A percentile compares a stretch with the other conserved stretches of the same genome.
phyloP scores from a whole-genome alignment of 2,329 filamentous ascomycete genomes.

The Talaromyces verruculosus region DNA sequence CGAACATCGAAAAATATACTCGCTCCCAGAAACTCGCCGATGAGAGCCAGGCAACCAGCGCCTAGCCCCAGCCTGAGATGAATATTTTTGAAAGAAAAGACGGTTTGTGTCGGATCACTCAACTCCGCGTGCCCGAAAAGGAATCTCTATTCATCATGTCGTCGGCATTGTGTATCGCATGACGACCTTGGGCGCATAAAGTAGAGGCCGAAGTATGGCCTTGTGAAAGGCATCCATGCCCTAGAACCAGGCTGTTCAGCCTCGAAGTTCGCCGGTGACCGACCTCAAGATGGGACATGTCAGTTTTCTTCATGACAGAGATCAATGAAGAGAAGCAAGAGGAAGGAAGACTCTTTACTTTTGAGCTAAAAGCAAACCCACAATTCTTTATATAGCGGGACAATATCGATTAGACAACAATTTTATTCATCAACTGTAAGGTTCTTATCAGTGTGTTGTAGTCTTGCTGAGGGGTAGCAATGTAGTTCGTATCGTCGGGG shows the following conservation, averaged over 20 bases:
- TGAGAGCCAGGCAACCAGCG: not conserved
- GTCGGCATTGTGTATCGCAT: not conserved
- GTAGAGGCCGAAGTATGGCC: not conserved
- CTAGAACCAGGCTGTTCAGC: not conserved
- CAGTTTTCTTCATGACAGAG: not conserved
- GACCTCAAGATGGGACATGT: not conserved
- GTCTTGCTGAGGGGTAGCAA: not conserved
- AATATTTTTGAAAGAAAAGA: too few species aligned
- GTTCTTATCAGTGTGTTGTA: conserved; percentile 1
- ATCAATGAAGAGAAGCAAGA: not conserved
- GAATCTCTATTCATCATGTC: not conserved
- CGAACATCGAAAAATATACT: not conserved
- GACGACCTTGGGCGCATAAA: not conserved
- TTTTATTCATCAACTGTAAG: not conserved
- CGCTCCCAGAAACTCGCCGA: not conserved
- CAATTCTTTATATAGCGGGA: not conserved
- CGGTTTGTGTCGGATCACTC: not conserved
- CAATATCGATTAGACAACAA: not conserved
- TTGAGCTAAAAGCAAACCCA: not conserved
- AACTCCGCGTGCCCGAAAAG: not conserved
- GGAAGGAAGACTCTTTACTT: not conserved
- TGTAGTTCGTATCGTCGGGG: not conserved
- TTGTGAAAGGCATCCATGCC: not conserved
- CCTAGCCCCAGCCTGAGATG: not conserved
- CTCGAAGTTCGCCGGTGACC: not conserved